Conservation (phyloP, 2,329 filamentous ascomycete species). For the Aspergillus hortae region DNA sequence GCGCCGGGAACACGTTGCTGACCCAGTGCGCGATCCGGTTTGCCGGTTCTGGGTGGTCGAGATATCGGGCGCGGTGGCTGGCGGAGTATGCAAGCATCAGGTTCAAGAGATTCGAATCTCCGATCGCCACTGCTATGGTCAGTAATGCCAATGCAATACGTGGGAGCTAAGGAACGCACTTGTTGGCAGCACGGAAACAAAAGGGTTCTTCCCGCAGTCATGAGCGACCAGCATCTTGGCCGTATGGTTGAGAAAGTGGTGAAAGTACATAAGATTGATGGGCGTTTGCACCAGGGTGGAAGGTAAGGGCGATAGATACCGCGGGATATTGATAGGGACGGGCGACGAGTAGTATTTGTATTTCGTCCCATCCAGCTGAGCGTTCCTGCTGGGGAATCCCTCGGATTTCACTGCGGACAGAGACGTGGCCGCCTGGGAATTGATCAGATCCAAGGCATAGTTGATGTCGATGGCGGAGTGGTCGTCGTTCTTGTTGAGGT, state of each 20-base stretch:
- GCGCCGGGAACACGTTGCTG: constrained; percentile 63
- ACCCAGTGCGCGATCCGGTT: constrained; percentile 79
- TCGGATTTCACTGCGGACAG: constrained; percentile 3
- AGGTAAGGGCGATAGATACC: constrained; percentile 55
- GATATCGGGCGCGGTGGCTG: constrained; percentile 72
- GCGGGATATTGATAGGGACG: constrained; percentile 61
- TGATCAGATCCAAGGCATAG: constrained; percentile 36
- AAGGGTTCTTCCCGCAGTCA: constrained; percentile 59
- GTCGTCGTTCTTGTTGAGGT: constrained; percentile 70
- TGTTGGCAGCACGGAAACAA: constrained; percentile 59
- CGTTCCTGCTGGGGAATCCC: background rate
- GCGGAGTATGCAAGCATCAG: constrained; percentile 78
- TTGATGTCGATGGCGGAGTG: constrained; percentile 58
- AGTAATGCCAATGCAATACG: constrained; percentile 27
- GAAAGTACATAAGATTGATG: constrained; percentile 75
- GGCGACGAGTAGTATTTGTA: constrained; percentile 68
- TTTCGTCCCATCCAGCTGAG: constrained; percentile 50
- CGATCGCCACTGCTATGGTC: constrained; percentile 46
- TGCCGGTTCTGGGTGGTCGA: constrained; percentile 69
- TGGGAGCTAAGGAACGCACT: constrained; percentile 44
- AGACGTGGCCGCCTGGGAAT: constrained; percentile 10
- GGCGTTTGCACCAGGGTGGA: constrained; percentile 62
- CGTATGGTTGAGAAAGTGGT: constrained; percentile 76
- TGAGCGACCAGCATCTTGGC: constrained; percentile 63
- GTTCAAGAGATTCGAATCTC: constrained; percentile 62